A percentile compares a stretch with the other conserved stretches of the same genome.
Conservation (phyloP, 2,329 filamentous ascomycete species). For the Tolypocladium paradoxum region DNA sequence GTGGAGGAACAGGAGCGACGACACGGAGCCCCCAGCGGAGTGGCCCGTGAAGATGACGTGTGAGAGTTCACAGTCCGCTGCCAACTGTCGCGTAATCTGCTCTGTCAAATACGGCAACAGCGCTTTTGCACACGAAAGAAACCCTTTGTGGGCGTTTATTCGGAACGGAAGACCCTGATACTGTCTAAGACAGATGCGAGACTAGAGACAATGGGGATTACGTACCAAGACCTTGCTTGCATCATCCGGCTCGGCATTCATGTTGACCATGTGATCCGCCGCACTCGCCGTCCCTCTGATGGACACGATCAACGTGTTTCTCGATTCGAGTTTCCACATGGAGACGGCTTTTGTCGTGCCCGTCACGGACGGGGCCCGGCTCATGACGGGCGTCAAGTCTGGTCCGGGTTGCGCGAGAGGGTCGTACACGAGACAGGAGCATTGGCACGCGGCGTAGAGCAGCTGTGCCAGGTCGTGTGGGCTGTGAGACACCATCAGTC, state of each 20-base stretch:
- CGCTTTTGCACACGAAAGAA: constrained; percentile 9
- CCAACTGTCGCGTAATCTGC: constrained; percentile 5
- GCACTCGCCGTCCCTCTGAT: constrained; percentile 10
- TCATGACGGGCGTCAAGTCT: constrained; percentile 8
- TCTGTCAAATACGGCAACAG: constrained; percentile 6
- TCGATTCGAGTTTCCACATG: constrained; percentile 8
- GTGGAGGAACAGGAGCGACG: constrained; percentile 9
- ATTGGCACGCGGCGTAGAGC: constrained; percentile 8
- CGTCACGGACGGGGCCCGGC: constrained; percentile 7
- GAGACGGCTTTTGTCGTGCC: constrained; percentile 11
- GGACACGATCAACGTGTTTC: constrained; percentile 8
- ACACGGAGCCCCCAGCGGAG: constrained; percentile 13
- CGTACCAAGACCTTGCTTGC: constrained; percentile 6
- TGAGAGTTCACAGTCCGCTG: not conserved
- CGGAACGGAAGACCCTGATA: not conserved
- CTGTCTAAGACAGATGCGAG: not conserved
- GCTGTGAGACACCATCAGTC: not conserved
- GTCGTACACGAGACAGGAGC: constrained; percentile 11
- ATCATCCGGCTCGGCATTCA: constrained; percentile 5
- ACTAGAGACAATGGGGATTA: rapidly evolving
- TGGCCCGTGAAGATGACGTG: constrained; percentile 12
- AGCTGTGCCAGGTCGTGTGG: constrained; percentile 1
- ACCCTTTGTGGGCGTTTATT: constrained; percentile 8
- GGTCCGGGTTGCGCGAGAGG: constrained; percentile 2
- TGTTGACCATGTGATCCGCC: constrained; percentile 13